Conservation (phyloP, 1,284 basidiomycete genomes). For the Calocybe gambosa region DNA sequence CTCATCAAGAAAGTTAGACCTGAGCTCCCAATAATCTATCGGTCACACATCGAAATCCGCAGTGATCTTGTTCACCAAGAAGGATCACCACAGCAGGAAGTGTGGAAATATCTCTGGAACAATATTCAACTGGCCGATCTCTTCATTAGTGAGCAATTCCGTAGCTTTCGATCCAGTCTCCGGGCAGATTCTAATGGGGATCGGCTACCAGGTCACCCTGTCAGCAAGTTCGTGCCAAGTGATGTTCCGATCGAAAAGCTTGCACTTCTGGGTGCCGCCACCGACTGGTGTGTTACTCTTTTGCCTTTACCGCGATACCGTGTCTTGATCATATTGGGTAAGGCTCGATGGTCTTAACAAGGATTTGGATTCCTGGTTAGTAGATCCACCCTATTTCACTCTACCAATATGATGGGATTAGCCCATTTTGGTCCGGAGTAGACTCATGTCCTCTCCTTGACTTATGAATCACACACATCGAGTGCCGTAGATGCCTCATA, state of each 20-base stretch:
- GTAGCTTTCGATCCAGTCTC: not conserved
- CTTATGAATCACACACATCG: no score
- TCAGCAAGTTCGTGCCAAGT: conserved; percentile 82
- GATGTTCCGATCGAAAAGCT: conserved; percentile 71
- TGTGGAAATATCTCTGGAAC: conserved; percentile 88
- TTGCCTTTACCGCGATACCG: not conserved
- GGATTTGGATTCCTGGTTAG: conserved; percentile 58
- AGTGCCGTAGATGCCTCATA: not conserved
- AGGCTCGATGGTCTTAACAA: conserved; percentile 88
- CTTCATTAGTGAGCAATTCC: conserved; percentile 59
- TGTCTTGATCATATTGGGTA: conserved; percentile 22
- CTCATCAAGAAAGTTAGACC: conserved; percentile 78
- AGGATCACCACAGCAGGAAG: conserved; percentile 78
- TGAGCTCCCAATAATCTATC: conserved; percentile 79
- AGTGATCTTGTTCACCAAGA: conserved; percentile 68
- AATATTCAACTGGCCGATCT: conserved; percentile 81
- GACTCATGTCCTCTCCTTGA: not conserved
- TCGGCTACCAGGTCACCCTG: conserved; percentile 59
- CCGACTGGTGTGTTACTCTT: conserved; percentile 56
- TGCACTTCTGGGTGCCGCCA: conserved; percentile 68
- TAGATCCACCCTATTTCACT: not conserved
- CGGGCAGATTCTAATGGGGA: not conserved
- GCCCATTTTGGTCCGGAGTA: not conserved
- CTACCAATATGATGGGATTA: not conserved
- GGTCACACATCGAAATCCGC: conserved; percentile 87